Evolutionary conservation across 2,329 filamentous ascomycete species (phyloP), one percentile per base, ranked within the genome.

Genomic region (Ilyonectria robusta): DNA sequence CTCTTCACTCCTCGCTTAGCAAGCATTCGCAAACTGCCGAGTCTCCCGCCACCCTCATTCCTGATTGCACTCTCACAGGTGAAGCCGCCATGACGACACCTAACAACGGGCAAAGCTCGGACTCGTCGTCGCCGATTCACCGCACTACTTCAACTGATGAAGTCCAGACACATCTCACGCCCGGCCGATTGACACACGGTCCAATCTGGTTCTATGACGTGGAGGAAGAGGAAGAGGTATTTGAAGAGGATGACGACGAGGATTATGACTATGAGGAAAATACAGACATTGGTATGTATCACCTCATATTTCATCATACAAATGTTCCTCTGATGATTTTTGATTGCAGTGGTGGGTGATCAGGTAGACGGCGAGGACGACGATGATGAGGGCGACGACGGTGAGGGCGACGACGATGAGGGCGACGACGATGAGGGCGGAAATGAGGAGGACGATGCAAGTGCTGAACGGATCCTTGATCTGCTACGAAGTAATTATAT

Each of bases 191-290:
- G 31, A 70, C 69, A 54, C 50, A 44, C 48, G 67, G 62, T 17
- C 67, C 62, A 48, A 48, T 54, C 59, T 72, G 60, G 62, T 46
- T 65, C 62, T 68, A 67, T 37, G 69, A 70, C 44, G 40, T 50
- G 7, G 73, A 72, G 42, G 76, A 80, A 6, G 78, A 80, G 6
- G 74, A 79, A 11, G 79, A 80, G 15, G 26, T 6, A 26, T 5
- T 26, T 4, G 80, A 80, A 21, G 77, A 77, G n/a, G 78, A 79
- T 21, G 66, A 74, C 35, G 65, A 76, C 63, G 73, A 75, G 33
- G 76, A 79, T n/a, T 71, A 70, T 0, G 72, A 75, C 4, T 68
- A 76, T 4, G 72, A 73, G 0, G 73, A 73, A 3, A 67, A 75
- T 5, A 26, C 74, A 72, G 7, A 70, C 70, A 6, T 69, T 78